These are phyloP conservation scores for Vaccinium myrtillus DNA, from an alignment of 148 eudicot species.

Conservation along the genomic window DNA sequence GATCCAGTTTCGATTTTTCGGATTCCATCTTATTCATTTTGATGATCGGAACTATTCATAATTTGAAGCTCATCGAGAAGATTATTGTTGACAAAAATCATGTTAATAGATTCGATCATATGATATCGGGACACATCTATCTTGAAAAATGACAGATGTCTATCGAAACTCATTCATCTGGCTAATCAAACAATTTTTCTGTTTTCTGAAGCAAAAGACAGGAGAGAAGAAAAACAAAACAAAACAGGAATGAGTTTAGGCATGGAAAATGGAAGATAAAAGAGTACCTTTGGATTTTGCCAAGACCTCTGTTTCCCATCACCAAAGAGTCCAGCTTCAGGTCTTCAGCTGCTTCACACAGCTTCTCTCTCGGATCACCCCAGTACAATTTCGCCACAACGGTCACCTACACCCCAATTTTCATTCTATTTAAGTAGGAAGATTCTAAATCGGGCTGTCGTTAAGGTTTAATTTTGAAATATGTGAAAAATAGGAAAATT, in stretches of 20 bases:
- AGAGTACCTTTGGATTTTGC: conserved; percentile 54
- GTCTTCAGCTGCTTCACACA: conserved; percentile 61
- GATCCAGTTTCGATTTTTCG: too few relatives aligned
- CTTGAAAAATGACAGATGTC: too few relatives aligned
- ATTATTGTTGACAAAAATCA: too few relatives aligned
- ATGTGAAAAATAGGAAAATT: background rate
- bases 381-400: conserved; percentile 68
- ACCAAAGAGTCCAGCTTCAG: conserved; percentile 69
- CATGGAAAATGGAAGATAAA: background rate
- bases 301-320: conserved; percentile 91
- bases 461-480: too few relatives aligned
- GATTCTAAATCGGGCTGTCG: too few relatives aligned
- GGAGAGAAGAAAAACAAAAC: background rate
- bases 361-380: conserved; percentile 94
- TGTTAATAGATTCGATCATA: too few relatives aligned
- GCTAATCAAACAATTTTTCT: too few relatives aligned
- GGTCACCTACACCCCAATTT: conserved; percentile 35
- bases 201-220: too few relatives aligned
- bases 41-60: background rate
- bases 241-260: background rate
- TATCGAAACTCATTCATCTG: too few relatives aligned
- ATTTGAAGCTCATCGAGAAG: too few relatives aligned
- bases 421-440: background rate
- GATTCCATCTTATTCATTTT: background rate
- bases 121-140: too few relatives aligned